A percentile compares a stretch with the other conserved stretches of the same genome.
phyloP scores from a whole-genome alignment of 2,329 filamentous ascomycete species.

The Aspergillus brasiliensis region DNA sequence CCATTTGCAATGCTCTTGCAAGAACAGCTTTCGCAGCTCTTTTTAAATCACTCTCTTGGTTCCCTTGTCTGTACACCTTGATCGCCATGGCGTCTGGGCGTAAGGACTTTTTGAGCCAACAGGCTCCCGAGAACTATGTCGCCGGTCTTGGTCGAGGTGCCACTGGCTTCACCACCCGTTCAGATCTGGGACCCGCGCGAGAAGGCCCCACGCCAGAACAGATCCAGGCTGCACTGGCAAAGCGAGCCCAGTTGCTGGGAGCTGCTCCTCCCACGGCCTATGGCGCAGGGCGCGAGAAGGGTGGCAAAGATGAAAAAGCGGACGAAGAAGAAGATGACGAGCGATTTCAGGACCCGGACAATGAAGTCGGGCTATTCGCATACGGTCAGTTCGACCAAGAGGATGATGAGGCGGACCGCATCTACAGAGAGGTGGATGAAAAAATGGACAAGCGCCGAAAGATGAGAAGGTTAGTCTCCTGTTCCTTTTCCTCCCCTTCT shows the following conservation, averaged over 20 bases:
- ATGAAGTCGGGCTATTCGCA: conserved; percentile 93
- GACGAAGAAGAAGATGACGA: conserved; percentile 75
- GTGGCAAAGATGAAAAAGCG: conserved; percentile 61
- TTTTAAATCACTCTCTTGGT: background rate
- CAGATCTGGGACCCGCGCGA: conserved; percentile 89
- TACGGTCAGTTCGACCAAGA: conserved; percentile 96
- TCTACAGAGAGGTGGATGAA: conserved; percentile 94
- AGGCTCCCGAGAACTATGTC: conserved; percentile 84
- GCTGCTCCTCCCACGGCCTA: conserved; percentile 72
- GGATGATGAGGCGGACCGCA: conserved; percentile 94
- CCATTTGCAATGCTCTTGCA: background rate
- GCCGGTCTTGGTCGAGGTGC: conserved; percentile 96
- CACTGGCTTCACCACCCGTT: conserved; percentile 96
- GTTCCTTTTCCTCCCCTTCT: conserved; percentile 23
- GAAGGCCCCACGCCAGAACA: conserved; percentile 97
- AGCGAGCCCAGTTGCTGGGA: conserved; percentile 81
- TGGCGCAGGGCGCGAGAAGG: conserved; percentile 71
- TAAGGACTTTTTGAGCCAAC: conserved; percentile 87
- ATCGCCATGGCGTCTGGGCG: conserved; percentile 59
- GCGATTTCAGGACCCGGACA: conserved; percentile 93
- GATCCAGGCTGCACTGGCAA: conserved; percentile 95
- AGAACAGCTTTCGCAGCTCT: background rate
- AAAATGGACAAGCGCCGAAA: conserved; percentile 91
- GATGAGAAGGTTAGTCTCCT: conserved; percentile 74
- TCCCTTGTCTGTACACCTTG: conserved; percentile 1